Evolutionary conservation across 2,329 filamentous ascomycete genomes (phyloP), one percentile per base, ranked within the genome.

Genomic region (Xylaria sp.): DNA sequence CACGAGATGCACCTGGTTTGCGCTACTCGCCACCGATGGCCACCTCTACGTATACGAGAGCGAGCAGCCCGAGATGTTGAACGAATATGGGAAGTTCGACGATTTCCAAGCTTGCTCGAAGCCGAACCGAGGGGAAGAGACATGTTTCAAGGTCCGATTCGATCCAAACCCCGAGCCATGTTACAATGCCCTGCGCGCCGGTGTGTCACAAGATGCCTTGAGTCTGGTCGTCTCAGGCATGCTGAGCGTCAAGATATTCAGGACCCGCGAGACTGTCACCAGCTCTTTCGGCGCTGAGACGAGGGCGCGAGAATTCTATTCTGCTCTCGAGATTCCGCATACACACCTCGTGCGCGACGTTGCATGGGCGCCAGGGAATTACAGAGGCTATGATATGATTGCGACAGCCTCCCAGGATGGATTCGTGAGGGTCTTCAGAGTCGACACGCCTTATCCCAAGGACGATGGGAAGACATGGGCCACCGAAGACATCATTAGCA

Each of bases 371-470:
- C 92, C 94, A 54, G 95, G 94, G 13, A 96, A 94, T 71, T 93
- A 96, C 73, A 85, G 94, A 44, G 95, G 95, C 1, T 95, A 93
- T 77, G 96, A 99, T 78, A 86, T 95, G 64, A 87, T 98, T 73
- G 96, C 95, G 2, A 96, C 94, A 5, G 95, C 94, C 2, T 96
- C 93, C 77, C 96, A 96, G 78, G 96, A 99, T 77, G 95, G 96
- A 2, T 90, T 89, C 73, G 89, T 97, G 45, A 87, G 95, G 45
- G 91, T 99, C n/a, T 97, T 96, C 75, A 89, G 95, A 73, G 79
- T 97, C 20, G 88, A 90, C 39, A 91, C 91, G 0, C 85, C 86
- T 0, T 80, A 80, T 67, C 77, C 73, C 69, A 80, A 75, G 68
- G 81, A 78, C 67, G 85, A 81, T 73, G 85, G 78, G 53, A 85